Base-by-base conservation (phyloP, 2,329 filamentous ascomycete genomes). In the Paraphoma chrysanthemicola region DNA sequence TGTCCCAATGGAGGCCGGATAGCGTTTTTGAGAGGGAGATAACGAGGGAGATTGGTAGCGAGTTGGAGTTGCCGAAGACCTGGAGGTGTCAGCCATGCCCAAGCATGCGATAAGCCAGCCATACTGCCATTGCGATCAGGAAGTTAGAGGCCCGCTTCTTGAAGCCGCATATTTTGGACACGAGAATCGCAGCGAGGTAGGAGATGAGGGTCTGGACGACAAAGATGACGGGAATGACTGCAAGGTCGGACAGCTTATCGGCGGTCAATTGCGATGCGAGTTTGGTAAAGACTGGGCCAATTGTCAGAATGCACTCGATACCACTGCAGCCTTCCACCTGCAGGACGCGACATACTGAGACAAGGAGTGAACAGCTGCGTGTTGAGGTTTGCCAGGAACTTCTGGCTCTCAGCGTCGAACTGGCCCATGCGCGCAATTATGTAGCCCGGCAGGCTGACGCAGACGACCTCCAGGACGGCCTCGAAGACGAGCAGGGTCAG, bases 11-110 rank as follows among this genome's bases (percentile, higher is more conserved):
- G 31, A 99, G 83, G 6, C 95, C 95, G 68, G 89, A 88, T 54
- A 99, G 84, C 0, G 95, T 99, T 74, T 97, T 91, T 12, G 94
- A 96, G 10, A 99, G 85, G 8, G 94, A 97, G 54, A 98, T 86
- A 60, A 99, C 93, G 53, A 99, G 87, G 0, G 95, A 99, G 59
- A 99, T 98, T 0, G 95, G 95, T 17, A 99, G 85, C 16, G 95
- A 98, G 79, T 99, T 99, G 33, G 94, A 98, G 77, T 99, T 99
- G 68, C 94, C 95, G 76, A 99, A 99, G 47, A 98, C 86, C 86
- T 88, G 59, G 29, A 45, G 33, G 9, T 17, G 58, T 74, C 46
- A 72, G 72, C 41, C 14, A 43, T 14, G 49, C 23, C 47, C 18
- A 12, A 6, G 33, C 9, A 39, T 41, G 16, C 46, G 38, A 18